Conservation (phyloP, 176 grass and related monocot species). For the Zea luxurians region DNA sequence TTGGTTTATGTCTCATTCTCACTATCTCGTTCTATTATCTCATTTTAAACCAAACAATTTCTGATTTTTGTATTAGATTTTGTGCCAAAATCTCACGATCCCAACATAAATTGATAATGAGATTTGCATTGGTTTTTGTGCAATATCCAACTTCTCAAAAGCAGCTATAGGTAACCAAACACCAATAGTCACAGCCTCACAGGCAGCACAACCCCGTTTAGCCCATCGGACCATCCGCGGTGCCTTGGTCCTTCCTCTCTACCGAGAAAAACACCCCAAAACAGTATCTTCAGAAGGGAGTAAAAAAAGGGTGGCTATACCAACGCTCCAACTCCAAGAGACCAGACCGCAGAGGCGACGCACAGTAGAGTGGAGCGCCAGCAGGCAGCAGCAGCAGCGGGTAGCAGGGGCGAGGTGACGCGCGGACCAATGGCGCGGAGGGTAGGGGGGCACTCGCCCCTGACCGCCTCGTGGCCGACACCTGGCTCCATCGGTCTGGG, state of each 20-base stretch:
- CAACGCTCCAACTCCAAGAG: background rate
- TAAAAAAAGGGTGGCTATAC: conserved; percentile 30
- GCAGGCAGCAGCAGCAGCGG: background rate
- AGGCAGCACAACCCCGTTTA: background rate
- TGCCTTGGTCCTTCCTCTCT: background rate
- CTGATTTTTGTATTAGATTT: too few relatives aligned
- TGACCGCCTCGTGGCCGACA: conserved; percentile 40
- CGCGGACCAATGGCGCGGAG: conserved; percentile 20
- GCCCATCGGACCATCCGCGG: background rate
- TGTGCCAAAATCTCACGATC: too few relatives aligned
- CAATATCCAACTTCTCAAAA: too few relatives aligned
- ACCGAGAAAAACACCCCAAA: conserved; percentile 38
- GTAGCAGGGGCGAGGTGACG: conserved; percentile 8
- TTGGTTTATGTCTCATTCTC: too few relatives aligned
- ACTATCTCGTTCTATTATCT: too few relatives aligned
- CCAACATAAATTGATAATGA: too few relatives aligned
- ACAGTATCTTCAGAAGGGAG: conserved; percentile 25
- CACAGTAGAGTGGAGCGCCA: too few relatives aligned
- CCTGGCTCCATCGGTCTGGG: conserved; percentile 21
- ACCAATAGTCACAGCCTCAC: too few relatives aligned
- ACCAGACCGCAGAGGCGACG: too few relatives aligned
- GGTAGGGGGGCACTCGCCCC: background rate
- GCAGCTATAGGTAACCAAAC: too few relatives aligned
- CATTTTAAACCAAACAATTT: too few relatives aligned
- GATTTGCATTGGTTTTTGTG: too few relatives aligned